These are phyloP conservation scores for Eutypa lata DNA, from an alignment of 2,329 filamentous ascomycete species.

Conservation along the genomic window DNA sequence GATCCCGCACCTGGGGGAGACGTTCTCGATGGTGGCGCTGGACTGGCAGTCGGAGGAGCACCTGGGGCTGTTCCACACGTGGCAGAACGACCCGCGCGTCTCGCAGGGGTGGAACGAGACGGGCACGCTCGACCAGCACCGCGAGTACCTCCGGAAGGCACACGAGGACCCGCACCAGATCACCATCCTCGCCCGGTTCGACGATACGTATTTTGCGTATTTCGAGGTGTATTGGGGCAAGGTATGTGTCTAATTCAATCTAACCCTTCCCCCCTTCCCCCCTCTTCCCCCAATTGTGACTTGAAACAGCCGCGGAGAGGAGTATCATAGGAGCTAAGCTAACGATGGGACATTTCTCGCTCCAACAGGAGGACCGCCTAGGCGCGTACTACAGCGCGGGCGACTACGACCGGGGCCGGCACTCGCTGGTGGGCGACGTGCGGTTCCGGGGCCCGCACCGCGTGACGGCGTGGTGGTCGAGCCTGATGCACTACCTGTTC, in stretches of 20 bases:
- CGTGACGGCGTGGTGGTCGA: slow-evolving; percentile 60
- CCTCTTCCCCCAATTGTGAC: too few relatives aligned
- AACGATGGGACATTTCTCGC: neutral
- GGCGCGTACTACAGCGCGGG: slow-evolving; percentile 53
- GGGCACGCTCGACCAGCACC: slow-evolving; percentile 71
- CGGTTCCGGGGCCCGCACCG: slow-evolving; percentile 59
- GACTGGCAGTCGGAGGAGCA: slow-evolving; percentile 64
- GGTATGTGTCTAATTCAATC: slow-evolving; percentile 38
- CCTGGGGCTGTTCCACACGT: slow-evolving; percentile 68
- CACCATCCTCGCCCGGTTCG: slow-evolving; percentile 67
- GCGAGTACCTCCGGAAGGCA: slow-evolving; percentile 65
- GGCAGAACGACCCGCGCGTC: slow-evolving; percentile 83
- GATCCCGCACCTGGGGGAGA: slow-evolving; percentile 72
- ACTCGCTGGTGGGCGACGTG: slow-evolving; percentile 57
- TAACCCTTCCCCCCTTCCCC: too few relatives aligned
- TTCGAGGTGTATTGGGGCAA: slow-evolving; percentile 79
- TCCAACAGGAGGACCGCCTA: slow-evolving; percentile 48
- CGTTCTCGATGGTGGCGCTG: slow-evolving; percentile 73
- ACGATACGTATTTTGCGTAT: slow-evolving; percentile 70
- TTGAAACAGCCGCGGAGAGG: too few relatives aligned
- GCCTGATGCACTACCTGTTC: slow-evolving; percentile 61
- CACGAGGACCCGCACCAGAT: slow-evolving; percentile 71
- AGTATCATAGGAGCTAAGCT: too few relatives aligned
- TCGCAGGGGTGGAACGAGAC: slow-evolving; percentile 78
- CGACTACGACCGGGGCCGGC: slow-evolving; percentile 57